Conservation (phyloP, 2,329 filamentous ascomycete genomes). For the Xylaria polymorpha region DNA sequence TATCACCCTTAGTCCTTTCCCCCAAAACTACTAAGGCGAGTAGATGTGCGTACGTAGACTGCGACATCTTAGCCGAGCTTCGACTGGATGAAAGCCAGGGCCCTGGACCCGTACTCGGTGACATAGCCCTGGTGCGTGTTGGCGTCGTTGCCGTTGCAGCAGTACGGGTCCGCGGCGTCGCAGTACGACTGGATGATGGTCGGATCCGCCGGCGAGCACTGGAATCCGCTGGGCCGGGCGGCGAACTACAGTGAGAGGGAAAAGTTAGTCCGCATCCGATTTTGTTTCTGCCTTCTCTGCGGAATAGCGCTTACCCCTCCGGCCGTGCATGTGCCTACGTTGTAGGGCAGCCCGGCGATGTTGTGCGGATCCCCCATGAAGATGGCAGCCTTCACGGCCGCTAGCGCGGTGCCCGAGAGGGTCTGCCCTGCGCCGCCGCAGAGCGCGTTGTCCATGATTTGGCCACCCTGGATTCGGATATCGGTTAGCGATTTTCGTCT, state of each 20-base stretch:
- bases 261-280: background rate
- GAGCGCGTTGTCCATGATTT: constrained; percentile 72
- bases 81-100: constrained; percentile 64
- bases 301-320: constrained; percentile 64
- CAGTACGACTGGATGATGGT: constrained; percentile 73
- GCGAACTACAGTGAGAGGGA: constrained; percentile 67
- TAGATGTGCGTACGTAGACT: background rate
- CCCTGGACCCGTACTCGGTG: constrained; percentile 67
- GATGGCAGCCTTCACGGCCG: constrained; percentile 69
- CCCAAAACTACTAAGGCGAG: background rate
- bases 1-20: background rate
- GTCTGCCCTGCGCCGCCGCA: constrained; percentile 66
- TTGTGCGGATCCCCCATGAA: constrained; percentile 72
- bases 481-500: constrained; percentile 52
- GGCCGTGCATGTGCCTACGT: constrained; percentile 69
- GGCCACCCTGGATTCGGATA: constrained; percentile 59
- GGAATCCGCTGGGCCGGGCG: constrained; percentile 67
- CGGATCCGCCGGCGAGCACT: constrained; percentile 62
- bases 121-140: constrained; percentile 71
- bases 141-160: constrained; percentile 71
- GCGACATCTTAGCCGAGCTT: constrained; percentile 9
- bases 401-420: constrained; percentile 58
- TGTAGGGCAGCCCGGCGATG: constrained; percentile 65
- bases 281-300: no score
- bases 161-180: constrained; percentile 72